Evolutionary conservation across 164 flowering plant genomes (phyloP).

Genomic region (Berberis vulgaris): DNA sequence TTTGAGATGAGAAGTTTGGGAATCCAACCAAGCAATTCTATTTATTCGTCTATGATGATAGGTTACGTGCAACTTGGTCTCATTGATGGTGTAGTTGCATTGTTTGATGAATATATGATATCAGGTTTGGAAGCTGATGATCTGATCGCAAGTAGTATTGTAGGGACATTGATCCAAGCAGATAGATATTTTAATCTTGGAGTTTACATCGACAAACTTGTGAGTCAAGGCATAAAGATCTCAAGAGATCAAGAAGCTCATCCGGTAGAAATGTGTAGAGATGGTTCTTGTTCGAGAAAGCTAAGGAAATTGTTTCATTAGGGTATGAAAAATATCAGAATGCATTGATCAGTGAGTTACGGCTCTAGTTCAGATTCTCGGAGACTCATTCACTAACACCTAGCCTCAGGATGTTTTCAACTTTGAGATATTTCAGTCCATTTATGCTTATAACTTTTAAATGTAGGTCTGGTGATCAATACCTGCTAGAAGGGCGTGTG

Average conservation of each 20-base stretch:
- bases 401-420: too few relatives aligned
- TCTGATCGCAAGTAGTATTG: conserved; percentile 6
- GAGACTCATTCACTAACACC: too few relatives aligned
- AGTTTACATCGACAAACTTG: conserved; percentile 10
- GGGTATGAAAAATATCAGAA: not conserved
- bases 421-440: too few relatives aligned
- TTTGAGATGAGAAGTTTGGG: conserved; percentile 13
- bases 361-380: too few relatives aligned
- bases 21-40: conserved; percentile 9
- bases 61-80: conserved; percentile 16
- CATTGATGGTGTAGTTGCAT: conserved; percentile 5
- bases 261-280: conserved; percentile 8
- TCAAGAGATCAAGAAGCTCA: conserved; percentile 4
- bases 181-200: conserved; percentile 4
- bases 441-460: too few relatives aligned
- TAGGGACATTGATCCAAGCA: conserved; percentile 5
- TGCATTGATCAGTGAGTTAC: not conserved
- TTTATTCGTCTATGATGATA: conserved; percentile 9
- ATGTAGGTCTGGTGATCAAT: too few relatives aligned
- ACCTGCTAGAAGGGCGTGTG: too few relatives aligned
- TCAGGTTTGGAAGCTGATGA: conserved; percentile 12
- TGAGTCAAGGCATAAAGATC: conserved; percentile 11
- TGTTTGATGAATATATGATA: conserved; percentile 9
- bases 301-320: conserved; percentile 1
- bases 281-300: conserved; percentile 8